Percentiles rank a stretch among this genome's conserved stretches.
phyloP scores from a whole-genome alignment of 208 protist species.

The Trypanosoma rangeli region DNA sequence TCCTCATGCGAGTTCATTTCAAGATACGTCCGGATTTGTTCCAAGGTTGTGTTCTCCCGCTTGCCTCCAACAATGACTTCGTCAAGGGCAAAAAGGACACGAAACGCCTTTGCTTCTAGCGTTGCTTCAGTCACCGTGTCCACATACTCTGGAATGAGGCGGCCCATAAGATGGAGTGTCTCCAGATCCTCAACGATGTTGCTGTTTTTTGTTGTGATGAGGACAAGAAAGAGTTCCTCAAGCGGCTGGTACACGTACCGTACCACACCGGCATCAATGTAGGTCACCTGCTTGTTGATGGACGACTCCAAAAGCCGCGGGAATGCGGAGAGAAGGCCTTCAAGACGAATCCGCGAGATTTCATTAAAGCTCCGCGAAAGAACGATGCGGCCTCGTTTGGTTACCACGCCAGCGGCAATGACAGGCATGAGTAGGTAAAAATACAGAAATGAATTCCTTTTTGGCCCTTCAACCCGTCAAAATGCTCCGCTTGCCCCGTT shows the following conservation, averaged over 20 bases:
- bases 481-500: not conserved
- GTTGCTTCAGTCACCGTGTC: constrained; percentile 65
- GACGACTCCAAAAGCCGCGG: constrained; percentile 93
- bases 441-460: constrained; percentile 15
- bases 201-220: constrained; percentile 95
- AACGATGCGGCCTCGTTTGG: constrained; percentile 83
- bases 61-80: constrained; percentile 95
- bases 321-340: constrained; percentile 97
- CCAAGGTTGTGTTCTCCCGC: constrained; percentile 93
- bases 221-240: constrained; percentile 92
- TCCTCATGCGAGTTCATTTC: constrained; percentile 98
- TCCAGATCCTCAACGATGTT: constrained; percentile 99
- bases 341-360: constrained; percentile 94
- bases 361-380: constrained; percentile 96
- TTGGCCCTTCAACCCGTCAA: not conserved
- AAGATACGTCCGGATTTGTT: constrained; percentile 95
- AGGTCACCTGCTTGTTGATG: constrained; percentile 94
- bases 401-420: constrained; percentile 81
- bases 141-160: constrained; percentile 92
- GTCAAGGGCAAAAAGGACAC: constrained; percentile 97
- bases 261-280: constrained; percentile 95
- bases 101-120: constrained; percentile 88
- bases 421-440: constrained; percentile 52
- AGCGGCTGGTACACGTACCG: constrained; percentile 98
- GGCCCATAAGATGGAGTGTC: constrained; percentile 93